phyloP scores from a whole-genome alignment of 164 flowering plant genomes.

The Pachysandra terminalis region DNA sequence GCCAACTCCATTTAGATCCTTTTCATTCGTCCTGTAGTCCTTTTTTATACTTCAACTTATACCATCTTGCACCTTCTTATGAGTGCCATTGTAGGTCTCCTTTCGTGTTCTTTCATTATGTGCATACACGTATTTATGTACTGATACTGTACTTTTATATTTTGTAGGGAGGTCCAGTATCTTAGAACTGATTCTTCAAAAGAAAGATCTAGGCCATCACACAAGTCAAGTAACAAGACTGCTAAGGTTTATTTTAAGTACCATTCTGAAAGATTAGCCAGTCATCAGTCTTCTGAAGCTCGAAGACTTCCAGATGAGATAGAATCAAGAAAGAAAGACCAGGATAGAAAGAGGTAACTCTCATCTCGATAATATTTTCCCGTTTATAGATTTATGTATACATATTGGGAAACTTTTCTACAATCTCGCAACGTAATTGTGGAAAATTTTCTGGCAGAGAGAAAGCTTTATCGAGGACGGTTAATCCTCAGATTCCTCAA shows the following conservation, averaged over 20 bases:
- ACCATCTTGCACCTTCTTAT: too few relatives aligned
- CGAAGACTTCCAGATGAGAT: slow-evolving; percentile 14
- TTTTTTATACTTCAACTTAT: too few relatives aligned
- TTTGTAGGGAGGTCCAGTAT: slow-evolving; percentile 28
- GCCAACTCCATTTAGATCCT: too few relatives aligned
- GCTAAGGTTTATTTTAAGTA: slow-evolving; percentile 19
- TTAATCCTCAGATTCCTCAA: slow-evolving; percentile 19
- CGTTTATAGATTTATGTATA: too few relatives aligned
- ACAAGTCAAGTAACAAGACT: slow-evolving; percentile 15
- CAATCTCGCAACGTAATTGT: too few relatives aligned
- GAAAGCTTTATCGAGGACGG: slow-evolving; percentile 26
- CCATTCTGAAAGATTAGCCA: slow-evolving; percentile 24
- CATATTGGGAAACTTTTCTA: too few relatives aligned
- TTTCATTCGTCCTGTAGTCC: too few relatives aligned
- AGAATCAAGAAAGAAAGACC: slow-evolving; percentile 32
- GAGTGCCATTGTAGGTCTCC: too few relatives aligned
- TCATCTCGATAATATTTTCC: not conserved
- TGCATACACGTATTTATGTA: too few relatives aligned
- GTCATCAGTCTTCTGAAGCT: slow-evolving; percentile 15
- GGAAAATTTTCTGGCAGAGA: slow-evolving; percentile 36
- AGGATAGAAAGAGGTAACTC: slow-evolving; percentile 38
- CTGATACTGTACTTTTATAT: too few relatives aligned
- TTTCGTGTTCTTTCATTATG: not conserved
- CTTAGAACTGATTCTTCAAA: slow-evolving; percentile 19
- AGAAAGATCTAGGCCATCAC: slow-evolving; percentile 24